These are phyloP conservation scores for Colletotrichum lindemuthianum DNA, from an alignment of 2,329 filamentous ascomycete species.

Conservation along the genomic window DNA sequence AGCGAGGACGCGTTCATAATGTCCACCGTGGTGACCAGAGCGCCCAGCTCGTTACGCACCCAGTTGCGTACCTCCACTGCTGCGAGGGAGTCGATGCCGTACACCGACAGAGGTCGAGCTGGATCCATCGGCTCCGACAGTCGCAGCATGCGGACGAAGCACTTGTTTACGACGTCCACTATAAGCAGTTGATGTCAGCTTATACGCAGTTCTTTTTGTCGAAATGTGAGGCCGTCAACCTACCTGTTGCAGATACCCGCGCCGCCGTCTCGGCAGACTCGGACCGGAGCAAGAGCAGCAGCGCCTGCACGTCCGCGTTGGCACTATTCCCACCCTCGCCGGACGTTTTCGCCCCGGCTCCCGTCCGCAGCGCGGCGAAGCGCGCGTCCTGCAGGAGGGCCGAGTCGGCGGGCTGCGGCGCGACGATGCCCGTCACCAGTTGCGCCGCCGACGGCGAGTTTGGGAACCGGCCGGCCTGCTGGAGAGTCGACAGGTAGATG, in stretches of 20 bases:
- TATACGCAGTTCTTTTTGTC: no score
- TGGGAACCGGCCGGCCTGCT: conserved; percentile 38
- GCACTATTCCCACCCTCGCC: background rate
- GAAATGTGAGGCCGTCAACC: no score
- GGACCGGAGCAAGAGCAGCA: background rate
- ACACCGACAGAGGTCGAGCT: conserved; percentile 39
- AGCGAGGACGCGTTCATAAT: conserved; percentile 42
- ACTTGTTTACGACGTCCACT: conserved; percentile 5
- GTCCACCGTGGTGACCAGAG: conserved; percentile 41
- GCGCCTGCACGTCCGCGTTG: conserved; percentile 4
- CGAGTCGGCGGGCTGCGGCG: conserved; percentile 41
- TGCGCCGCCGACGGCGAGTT: conserved; percentile 36
- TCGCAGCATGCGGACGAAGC: conserved; percentile 33
- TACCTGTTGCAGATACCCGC: background rate
- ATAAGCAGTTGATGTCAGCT: no score
- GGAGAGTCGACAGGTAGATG: conserved; percentile 42
- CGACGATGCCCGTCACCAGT: conserved; percentile 40
- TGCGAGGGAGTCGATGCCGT: conserved; percentile 44
- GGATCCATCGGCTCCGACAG: conserved; percentile 41
- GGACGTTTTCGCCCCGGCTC: fast-evolving
- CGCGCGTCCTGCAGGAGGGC: conserved; percentile 16
- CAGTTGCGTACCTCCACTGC: conserved; percentile 45
- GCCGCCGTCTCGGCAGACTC: background rate
- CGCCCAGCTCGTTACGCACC: conserved; percentile 39
- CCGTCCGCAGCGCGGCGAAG: background rate